These are phyloP conservation scores for Mycena maculata DNA, from an alignment of 768 basidiomycete genomes.

Conservation along the genomic window DNA sequence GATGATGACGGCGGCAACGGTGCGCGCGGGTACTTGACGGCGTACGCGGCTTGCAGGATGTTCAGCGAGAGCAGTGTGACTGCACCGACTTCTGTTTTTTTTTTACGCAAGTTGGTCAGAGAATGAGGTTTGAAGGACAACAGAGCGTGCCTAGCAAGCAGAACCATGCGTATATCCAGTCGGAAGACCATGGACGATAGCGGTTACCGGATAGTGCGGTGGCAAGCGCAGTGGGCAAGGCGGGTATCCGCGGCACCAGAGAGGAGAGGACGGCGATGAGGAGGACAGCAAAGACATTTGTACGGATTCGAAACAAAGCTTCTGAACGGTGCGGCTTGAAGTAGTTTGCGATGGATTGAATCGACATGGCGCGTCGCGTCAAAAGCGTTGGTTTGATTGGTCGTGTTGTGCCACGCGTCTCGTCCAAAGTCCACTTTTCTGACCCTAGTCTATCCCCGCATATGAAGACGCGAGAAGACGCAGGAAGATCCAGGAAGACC, in stretches of 20 bases:
- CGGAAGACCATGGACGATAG: slow-evolving; percentile 46
- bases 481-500: too few species aligned
- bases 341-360: slow-evolving; percentile 35
- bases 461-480: too few species aligned
- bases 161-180: slow-evolving; percentile 52
- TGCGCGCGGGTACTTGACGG: slow-evolving; percentile 57
- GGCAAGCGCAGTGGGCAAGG: slow-evolving; percentile 48
- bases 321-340: slow-evolving; percentile 60
- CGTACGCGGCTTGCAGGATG: slow-evolving; percentile 53
- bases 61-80: slow-evolving; percentile 52
- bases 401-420: too few species aligned
- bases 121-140: neutral
- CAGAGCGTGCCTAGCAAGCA: slow-evolving; percentile 50
- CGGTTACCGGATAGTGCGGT: slow-evolving; percentile 40
- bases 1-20: slow-evolving; percentile 48
- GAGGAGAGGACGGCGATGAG: slow-evolving; percentile 51
- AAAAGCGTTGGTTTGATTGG: neutral
- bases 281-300: slow-evolving; percentile 47
- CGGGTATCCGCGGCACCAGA: slow-evolving; percentile 52
- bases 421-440: too few species aligned
- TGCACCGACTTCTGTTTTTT: slow-evolving; percentile 46
- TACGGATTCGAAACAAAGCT: slow-evolving; percentile 56
- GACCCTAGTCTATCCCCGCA: too few species aligned
- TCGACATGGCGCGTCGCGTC: neutral
- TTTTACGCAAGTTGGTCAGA: neutral